Conservation (phyloP, 1,284 basidiomycete species). For the Cryptococcus neoformans region DNA sequence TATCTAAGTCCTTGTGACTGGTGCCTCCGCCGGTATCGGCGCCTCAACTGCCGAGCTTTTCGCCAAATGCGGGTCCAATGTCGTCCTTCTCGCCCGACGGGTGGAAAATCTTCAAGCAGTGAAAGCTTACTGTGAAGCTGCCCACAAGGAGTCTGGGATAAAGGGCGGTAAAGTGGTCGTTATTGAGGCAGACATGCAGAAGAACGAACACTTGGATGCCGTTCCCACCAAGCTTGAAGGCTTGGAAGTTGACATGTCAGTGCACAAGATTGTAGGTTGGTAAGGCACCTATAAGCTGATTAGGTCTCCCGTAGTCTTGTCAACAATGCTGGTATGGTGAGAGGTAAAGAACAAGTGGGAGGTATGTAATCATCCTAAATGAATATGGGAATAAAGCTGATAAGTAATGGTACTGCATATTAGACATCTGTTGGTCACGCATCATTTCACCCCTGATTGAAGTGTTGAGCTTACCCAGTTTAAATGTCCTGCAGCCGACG, state of each 20-base stretch:
- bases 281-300: background rate
- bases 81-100: constrained; percentile 41
- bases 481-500: constrained; percentile 18
- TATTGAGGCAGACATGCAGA: constrained; percentile 40
- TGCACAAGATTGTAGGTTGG: background rate
- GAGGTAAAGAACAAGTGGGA: constrained; percentile 46
- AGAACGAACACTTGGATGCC: constrained; percentile 28
- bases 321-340: constrained; percentile 50
- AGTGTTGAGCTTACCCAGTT: no score
- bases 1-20: constrained; percentile 39
- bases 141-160: constrained; percentile 18
- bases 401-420: background rate
- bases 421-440: background rate
- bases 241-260: constrained; percentile 42
- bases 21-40: constrained; percentile 44
- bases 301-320: constrained; percentile 32
- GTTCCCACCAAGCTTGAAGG: constrained; percentile 31
- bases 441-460: background rate
- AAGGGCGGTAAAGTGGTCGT: constrained; percentile 31
- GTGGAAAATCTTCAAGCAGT: constrained; percentile 34
- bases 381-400: no score
- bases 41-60: constrained; percentile 43
- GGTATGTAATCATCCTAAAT: constrained; percentile 20
- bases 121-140: constrained; percentile 26
- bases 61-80: constrained; percentile 37